Percentiles rank a stretch among this genome's conserved stretches.
Conservation (phyloP, 345 rosid species). For the Conringia planisiliqua region DNA sequence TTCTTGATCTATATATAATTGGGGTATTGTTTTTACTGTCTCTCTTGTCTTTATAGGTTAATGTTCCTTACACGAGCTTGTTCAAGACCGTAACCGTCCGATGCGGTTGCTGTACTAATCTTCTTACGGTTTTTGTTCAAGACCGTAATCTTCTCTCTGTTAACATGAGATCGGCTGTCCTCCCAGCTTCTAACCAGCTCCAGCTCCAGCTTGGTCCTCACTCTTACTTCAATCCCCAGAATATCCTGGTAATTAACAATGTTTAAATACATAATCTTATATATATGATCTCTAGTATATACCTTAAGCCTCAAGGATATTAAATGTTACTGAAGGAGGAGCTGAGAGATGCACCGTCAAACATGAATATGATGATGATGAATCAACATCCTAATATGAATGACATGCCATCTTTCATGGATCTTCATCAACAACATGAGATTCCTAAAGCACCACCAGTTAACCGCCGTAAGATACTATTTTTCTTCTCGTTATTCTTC, state of each 20-base stretch:
- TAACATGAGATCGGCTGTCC: slow-evolving; percentile 62
- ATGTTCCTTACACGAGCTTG: slow-evolving; percentile 94
- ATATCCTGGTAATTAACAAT: slow-evolving; percentile 50
- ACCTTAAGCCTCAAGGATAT: background rate
- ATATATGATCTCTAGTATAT: background rate
- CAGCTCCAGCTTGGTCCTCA: slow-evolving; percentile 65
- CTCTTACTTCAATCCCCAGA: slow-evolving; percentile 69
- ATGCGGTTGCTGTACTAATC: slow-evolving; percentile 95
- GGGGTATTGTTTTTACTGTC: background rate
- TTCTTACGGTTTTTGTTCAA: slow-evolving; percentile 48
- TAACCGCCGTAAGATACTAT: slow-evolving; percentile 70
- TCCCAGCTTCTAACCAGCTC: slow-evolving; percentile 74
- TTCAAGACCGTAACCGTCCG: slow-evolving; percentile 93
- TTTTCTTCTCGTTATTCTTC: background rate
- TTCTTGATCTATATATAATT: background rate
- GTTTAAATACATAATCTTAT: background rate
- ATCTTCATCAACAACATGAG: slow-evolving; percentile 45
- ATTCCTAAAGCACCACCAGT: slow-evolving; percentile 66
- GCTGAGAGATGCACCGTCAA: slow-evolving; percentile 61
- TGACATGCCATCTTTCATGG: slow-evolving; percentile 45
- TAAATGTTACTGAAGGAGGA: slow-evolving; percentile 58
- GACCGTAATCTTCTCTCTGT: slow-evolving; percentile 86
- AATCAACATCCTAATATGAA: slow-evolving; percentile 60
- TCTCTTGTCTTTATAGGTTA: slow-evolving; percentile 51
- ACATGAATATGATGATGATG: slow-evolving; percentile 63